A percentile compares a stretch with the other conserved stretches of the same genome.
Evolutionary conservation across 2,329 filamentous ascomycete genomes (phyloP).

Genomic region (Phaeosphaeria sp.): DNA sequence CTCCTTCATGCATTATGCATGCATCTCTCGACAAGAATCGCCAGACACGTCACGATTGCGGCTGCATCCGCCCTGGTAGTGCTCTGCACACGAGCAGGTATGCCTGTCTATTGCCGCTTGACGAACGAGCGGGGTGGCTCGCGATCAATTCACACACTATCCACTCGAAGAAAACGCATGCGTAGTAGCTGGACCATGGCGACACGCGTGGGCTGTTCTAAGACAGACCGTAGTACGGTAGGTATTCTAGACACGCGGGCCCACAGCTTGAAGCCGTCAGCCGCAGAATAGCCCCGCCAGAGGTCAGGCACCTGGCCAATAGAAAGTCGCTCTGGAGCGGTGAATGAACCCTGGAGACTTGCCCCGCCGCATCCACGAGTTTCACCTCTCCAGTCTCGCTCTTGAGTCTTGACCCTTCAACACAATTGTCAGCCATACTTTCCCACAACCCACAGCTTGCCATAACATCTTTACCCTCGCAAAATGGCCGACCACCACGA

Average conservation of each 20-base stretch:
- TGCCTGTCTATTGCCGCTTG: background rate
- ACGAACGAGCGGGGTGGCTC: background rate
- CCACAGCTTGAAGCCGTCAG: slow-evolving; percentile 4
- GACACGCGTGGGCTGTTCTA: background rate
- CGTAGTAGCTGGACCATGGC: background rate
- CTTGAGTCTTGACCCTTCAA: slow-evolving; percentile 16
- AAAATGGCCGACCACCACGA: slow-evolving; percentile 63
- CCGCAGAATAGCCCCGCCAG: slow-evolving; percentile 19
- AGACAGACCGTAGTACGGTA: background rate
- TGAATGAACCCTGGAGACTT: slow-evolving; percentile 20
- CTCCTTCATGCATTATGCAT: background rate
- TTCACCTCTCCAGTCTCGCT: slow-evolving; percentile 19
- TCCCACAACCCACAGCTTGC: slow-evolving; percentile 5
- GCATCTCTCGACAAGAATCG: background rate
- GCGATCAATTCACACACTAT: background rate
- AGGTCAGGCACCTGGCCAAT: slow-evolving; percentile 24
- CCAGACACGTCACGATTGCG: background rate
- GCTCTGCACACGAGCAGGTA: background rate
- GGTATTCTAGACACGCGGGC: background rate
- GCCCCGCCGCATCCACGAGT: slow-evolving; percentile 26
- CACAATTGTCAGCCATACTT: slow-evolving; percentile 7
- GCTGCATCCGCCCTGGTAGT: background rate
- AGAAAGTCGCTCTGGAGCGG: slow-evolving; percentile 17
- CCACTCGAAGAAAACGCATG: background rate
- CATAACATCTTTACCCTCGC: slow-evolving; percentile 9